phyloP scores from a whole-genome alignment of 352 stramenopile genomes.

The Aphanomyces cochlioides region DNA sequence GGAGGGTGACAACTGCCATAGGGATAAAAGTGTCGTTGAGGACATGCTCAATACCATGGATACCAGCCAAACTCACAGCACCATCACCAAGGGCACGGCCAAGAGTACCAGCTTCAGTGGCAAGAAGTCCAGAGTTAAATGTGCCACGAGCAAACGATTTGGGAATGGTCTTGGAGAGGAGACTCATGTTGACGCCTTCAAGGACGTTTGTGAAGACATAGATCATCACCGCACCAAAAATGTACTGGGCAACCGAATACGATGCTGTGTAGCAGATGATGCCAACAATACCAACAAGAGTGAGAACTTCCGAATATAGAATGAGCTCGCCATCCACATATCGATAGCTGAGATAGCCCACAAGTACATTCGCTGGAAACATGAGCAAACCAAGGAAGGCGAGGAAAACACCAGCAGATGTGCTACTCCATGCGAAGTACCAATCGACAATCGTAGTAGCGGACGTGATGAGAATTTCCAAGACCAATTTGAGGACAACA shows the following conservation, averaged over 20 bases:
- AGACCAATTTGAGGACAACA: conserved; percentile 89
- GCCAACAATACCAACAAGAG: conserved; percentile 83
- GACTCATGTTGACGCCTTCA: conserved; percentile 91
- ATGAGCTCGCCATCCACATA: conserved; percentile 93
- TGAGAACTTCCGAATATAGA: conserved; percentile 74
- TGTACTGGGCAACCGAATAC: conserved; percentile 85
- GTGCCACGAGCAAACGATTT: conserved; percentile 89
- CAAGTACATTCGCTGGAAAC: conserved; percentile 89
- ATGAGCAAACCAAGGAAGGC: conserved; percentile 85
- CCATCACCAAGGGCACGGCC: conserved; percentile 83
- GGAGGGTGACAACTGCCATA: conserved; percentile 48
- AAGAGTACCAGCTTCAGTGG: conserved; percentile 89
- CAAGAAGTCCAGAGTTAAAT: conserved; percentile 93
- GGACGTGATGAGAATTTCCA: conserved; percentile 85
- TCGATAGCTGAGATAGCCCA: conserved; percentile 83
- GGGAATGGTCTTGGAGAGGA: conserved; percentile 92
- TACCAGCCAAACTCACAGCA: conserved; percentile 74
- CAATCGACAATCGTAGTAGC: conserved; percentile 81
- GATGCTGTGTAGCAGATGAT: conserved; percentile 77
- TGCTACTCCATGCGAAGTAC: conserved; percentile 89
- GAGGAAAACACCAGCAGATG: conserved; percentile 81
- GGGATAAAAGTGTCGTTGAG: conserved; percentile 81
- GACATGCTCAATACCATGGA: conserved; percentile 77
- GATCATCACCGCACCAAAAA: conserved; percentile 84
- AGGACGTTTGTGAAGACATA: conserved; percentile 92